Conservation (phyloP, 306 rosid species). For the Trifolium dubium region DNA sequence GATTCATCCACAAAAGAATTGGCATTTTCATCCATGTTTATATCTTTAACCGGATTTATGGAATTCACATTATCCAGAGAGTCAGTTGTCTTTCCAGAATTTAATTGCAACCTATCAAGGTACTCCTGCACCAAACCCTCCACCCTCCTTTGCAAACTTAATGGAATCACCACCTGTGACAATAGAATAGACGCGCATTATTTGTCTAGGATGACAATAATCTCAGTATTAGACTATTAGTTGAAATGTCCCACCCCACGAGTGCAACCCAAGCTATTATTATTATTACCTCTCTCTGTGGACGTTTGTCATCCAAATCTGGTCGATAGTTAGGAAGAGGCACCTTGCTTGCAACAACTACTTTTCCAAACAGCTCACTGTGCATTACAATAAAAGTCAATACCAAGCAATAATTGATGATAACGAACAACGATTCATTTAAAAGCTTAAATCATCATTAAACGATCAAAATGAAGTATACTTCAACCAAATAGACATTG, state of each 20-base stretch:
- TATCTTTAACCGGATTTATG: slow-evolving; percentile 52
- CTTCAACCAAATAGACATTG: slow-evolving; percentile 18
- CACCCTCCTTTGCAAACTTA: slow-evolving; percentile 93
- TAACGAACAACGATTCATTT: slow-evolving; percentile 4
- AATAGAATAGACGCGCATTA: slow-evolving; percentile 25
- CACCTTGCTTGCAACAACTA: slow-evolving; percentile 90
- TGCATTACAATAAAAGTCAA: slow-evolving; percentile 35
- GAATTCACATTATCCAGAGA: slow-evolving; percentile 49
- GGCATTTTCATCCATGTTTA: slow-evolving; percentile 53
- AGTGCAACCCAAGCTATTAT: slow-evolving; percentile 25
- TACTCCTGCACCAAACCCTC: slow-evolving; percentile 91
- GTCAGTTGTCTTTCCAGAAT: slow-evolving; percentile 52
- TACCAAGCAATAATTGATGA: slow-evolving; percentile 20
- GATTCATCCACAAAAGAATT: slow-evolving; percentile 80
- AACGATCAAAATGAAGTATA: slow-evolving; percentile 3
- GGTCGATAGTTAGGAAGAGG: slow-evolving; percentile 99
- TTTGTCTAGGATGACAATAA: slow-evolving; percentile 31
- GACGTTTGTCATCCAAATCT: slow-evolving; percentile 97
- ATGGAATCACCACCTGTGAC: slow-evolving; percentile 78
- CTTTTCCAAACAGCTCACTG: slow-evolving; percentile 90
- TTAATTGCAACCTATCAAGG: slow-evolving; percentile 70
- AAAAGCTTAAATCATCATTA: slow-evolving; percentile 5
- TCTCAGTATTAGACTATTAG: slow-evolving; percentile 33
- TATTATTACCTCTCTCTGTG: slow-evolving; percentile 98
- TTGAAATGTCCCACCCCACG: background rate